A percentile compares a stretch with the other conserved stretches of the same genome.
phyloP scores from a whole-genome alignment of 306 rosid species.

The Ormosia emarginata region DNA sequence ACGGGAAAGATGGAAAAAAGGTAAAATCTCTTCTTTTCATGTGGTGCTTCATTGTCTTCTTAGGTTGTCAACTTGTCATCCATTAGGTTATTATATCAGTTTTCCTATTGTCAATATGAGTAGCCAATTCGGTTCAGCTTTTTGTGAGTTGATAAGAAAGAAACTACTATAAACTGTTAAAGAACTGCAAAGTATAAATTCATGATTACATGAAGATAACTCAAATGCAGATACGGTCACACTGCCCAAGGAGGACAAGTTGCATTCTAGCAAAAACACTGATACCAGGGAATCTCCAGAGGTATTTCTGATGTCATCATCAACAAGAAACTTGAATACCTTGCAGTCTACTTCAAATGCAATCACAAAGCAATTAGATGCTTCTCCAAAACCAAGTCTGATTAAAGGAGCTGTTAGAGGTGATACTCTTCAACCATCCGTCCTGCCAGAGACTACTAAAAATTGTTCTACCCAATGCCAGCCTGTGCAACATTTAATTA shows the following conservation, averaged over 20 bases:
- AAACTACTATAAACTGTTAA: neutral
- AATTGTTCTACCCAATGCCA: neutral
- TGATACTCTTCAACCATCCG: conserved; percentile 13
- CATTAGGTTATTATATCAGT: neutral
- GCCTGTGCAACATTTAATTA: neutral
- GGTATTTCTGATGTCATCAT: conserved; percentile 1
- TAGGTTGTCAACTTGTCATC: neutral
- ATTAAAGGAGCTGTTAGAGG: conserved; percentile 7
- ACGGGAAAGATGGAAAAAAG: conserved; percentile 15
- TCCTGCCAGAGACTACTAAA: neutral
- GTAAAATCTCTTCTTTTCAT: neutral
- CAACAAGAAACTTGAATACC: neutral
- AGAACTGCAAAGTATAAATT: neutral
- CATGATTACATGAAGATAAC: neutral
- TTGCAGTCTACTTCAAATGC: conserved; percentile 20
- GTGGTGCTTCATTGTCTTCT: neutral
- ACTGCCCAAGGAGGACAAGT: neutral
- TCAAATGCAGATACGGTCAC: neutral
- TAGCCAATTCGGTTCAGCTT: neutral
- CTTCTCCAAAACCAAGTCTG: neutral
- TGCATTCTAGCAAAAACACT: neutral
- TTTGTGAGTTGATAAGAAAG: conserved; percentile 6
- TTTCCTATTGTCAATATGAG: neutral
- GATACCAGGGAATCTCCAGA: neutral
- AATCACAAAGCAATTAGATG: conserved; percentile 11